These are phyloP conservation scores for Acorus gramineus DNA, from an alignment of 106 monocot species.

Conservation along the genomic window DNA sequence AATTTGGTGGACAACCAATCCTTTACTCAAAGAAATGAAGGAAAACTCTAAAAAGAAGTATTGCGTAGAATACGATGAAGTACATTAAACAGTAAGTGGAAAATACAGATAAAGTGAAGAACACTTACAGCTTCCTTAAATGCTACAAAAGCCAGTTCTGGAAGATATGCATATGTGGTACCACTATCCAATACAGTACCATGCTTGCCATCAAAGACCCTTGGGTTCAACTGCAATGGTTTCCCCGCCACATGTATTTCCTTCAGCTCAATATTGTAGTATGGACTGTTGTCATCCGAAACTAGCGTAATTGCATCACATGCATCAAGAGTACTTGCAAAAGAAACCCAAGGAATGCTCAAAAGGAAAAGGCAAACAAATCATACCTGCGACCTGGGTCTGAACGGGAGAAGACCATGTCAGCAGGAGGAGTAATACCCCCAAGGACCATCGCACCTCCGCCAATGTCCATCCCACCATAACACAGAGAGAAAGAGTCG, in stretches of 20 bases:
- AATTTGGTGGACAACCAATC: neutral
- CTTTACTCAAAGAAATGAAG: neutral
- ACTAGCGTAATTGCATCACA: slow-evolving; percentile 69
- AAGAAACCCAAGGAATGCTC: slow-evolving; percentile 11
- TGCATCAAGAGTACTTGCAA: slow-evolving; percentile 37
- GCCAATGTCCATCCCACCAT: slow-evolving; percentile 95
- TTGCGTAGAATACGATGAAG: neutral
- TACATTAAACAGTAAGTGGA: neutral
- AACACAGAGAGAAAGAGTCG: slow-evolving; percentile 90
- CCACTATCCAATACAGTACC: slow-evolving; percentile 97
- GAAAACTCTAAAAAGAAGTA: neutral
- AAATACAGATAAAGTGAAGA: neutral
- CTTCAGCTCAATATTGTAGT: slow-evolving; percentile 95
- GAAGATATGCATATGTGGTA: slow-evolving; percentile 94
- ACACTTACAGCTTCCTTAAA: slow-evolving; percentile 73
- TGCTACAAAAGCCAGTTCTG: slow-evolving; percentile 66
- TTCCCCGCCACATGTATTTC: slow-evolving; percentile 72
- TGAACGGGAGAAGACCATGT: slow-evolving; percentile 72
- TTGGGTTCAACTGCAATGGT: slow-evolving; percentile 45
- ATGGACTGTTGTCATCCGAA: slow-evolving; percentile 83
- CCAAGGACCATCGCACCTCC: slow-evolving; percentile 97
- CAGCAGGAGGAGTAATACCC: slow-evolving; percentile 49
- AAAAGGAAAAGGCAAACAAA: slow-evolving; percentile 12
- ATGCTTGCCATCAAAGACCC: slow-evolving; percentile 56
- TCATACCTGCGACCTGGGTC: slow-evolving; percentile 73